These are phyloP conservation scores for Acanthamoeba culbertsoni DNA, from an alignment of 208 protist genomes.

Conservation along the genomic window DNA sequence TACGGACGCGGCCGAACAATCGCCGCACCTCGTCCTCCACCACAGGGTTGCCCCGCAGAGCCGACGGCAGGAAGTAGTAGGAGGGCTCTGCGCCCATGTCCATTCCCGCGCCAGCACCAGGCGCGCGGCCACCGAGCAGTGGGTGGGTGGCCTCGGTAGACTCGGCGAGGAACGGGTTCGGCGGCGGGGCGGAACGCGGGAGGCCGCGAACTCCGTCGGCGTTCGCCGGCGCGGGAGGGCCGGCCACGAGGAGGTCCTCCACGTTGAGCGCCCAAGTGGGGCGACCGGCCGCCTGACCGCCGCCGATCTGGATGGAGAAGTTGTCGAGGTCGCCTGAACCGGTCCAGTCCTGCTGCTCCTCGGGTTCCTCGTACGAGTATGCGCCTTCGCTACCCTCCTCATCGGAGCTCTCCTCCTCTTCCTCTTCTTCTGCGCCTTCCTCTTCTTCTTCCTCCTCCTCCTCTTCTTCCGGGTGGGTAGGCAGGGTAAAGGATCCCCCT, in stretches of 20 bases:
- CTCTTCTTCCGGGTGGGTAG: not conserved
- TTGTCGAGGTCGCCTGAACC: not conserved
- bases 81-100: not conserved
- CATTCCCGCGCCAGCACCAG: not conserved
- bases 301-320: constrained; percentile 24
- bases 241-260: not conserved
- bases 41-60: not conserved
- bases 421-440: not conserved
- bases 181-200: not conserved
- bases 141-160: not conserved
- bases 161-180: constrained; percentile 10
- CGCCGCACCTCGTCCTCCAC: constrained; percentile 39
- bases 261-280: not conserved
- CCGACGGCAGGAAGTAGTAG: not conserved
- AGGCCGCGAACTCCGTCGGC: not conserved
- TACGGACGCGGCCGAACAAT: not conserved
- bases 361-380: not conserved
- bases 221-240: not conserved
- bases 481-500: not conserved
- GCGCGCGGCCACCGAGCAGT: not conserved
- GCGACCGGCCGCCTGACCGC: not conserved
- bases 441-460: constrained; percentile 10
- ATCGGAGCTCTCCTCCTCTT: not conserved
- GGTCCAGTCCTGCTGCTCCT: not conserved
- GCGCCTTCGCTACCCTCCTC: not conserved